Evolutionary conservation across 768 basidiomycete genomes (phyloP).

Genomic region (Pleurotus platypus): DNA sequence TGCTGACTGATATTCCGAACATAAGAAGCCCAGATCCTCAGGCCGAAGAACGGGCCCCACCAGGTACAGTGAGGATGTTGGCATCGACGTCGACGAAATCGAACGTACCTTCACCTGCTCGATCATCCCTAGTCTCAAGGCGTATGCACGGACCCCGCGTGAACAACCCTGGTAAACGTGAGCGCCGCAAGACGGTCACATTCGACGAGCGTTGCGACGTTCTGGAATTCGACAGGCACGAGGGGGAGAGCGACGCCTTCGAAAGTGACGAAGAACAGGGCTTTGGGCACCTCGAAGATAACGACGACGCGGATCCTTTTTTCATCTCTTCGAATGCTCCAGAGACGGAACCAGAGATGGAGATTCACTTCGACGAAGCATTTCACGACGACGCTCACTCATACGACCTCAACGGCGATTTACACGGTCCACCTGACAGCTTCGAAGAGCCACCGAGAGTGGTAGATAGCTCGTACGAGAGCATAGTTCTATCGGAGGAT

Average conservation of each 20-base stretch:
- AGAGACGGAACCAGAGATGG: not conserved
- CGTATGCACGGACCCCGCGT: conserved; percentile 76
- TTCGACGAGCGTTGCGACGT: conserved; percentile 82
- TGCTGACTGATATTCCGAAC: conserved; percentile 8
- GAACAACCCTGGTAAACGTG: conserved; percentile 44
- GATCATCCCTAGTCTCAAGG: conserved; percentile 67
- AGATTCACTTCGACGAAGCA: not conserved
- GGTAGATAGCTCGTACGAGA: conserved; percentile 35
- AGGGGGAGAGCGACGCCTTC: conserved; percentile 32
- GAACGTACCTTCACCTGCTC: conserved; percentile 44
- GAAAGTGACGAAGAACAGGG: conserved; percentile 17
- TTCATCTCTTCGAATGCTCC: not conserved
- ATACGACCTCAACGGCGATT: conserved; percentile 14
- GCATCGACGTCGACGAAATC: not conserved
- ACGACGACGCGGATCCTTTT: conserved; percentile 21
- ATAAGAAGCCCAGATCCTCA: conserved; percentile 15
- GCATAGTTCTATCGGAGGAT: conserved; percentile 38
- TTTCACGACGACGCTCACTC: not conserved
- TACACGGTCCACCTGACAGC: conserved; percentile 36
- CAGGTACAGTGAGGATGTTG: conserved; percentile 13
- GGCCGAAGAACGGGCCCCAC: conserved; percentile 23
- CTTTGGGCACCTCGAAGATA: conserved; percentile 8
- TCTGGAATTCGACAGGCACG: conserved; percentile 70
- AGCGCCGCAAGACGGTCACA: conserved; percentile 73
- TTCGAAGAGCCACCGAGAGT: conserved; percentile 32